phyloP scores from a whole-genome alignment of 495 filamentous ascomycete genomes.

The Bombardia bombarda region DNA sequence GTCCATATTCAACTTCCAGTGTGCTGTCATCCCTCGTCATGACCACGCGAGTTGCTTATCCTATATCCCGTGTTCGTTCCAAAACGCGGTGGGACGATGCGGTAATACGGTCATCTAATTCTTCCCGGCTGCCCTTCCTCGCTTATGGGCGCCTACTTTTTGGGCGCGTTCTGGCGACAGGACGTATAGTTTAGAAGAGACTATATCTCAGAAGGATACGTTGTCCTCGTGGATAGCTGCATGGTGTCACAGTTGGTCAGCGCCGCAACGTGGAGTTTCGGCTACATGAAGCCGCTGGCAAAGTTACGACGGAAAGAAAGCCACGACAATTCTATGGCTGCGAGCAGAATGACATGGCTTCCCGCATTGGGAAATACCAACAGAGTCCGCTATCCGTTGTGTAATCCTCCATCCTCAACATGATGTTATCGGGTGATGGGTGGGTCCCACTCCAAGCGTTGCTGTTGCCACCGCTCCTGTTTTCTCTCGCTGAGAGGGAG shows the following conservation, averaged over 20 bases:
- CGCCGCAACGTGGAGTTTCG: constrained; percentile 7
- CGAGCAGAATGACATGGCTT: background rate
- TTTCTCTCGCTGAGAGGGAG: background rate
- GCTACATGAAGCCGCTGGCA: background rate
- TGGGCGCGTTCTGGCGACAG: constrained; percentile 3
- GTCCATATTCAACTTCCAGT: background rate
- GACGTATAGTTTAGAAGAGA: background rate
- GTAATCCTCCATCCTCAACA: background rate
- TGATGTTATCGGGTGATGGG: background rate
- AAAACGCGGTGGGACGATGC: background rate
- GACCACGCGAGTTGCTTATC: background rate
- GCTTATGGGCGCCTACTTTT: background rate
- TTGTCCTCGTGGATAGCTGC: constrained; percentile 7
- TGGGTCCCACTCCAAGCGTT: background rate
- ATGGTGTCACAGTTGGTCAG: constrained; percentile 8
- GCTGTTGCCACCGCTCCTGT: background rate
- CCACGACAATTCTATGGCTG: background rate
- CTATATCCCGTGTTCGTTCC: background rate
- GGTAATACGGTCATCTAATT: background rate
- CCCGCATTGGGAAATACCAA: background rate
- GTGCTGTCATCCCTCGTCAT: background rate
- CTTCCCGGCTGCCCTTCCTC: background rate
- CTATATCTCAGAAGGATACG: constrained; percentile 5
- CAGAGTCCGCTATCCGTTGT: background rate
- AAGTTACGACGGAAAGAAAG: background rate